Conservation (phyloP, 257 asterid species). For the Penstemon newberryi region DNA sequence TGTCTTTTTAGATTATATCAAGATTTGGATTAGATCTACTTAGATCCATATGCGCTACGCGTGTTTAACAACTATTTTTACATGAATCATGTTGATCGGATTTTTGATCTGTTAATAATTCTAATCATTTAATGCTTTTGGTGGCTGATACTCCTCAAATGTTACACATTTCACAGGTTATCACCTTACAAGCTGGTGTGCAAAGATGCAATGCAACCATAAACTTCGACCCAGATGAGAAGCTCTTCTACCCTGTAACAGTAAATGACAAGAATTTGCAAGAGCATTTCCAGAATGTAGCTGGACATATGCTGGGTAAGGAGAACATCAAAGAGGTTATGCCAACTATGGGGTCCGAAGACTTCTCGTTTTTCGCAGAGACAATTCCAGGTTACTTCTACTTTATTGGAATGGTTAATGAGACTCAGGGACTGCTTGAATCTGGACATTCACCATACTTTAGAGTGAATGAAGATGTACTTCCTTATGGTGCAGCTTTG, state of each 20-base stretch:
- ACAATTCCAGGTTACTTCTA: constrained; percentile 60
- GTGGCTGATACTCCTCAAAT: constrained; percentile 4
- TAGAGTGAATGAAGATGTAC: constrained; percentile 56
- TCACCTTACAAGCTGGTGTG: constrained; percentile 56
- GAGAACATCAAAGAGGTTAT: constrained; percentile 34
- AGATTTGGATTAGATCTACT: too few species aligned
- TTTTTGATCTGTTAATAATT: too few species aligned
- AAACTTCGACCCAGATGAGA: constrained; percentile 30
- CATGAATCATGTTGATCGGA: too few species aligned
- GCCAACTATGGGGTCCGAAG: constrained; percentile 62
- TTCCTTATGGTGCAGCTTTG: constrained; percentile 69
- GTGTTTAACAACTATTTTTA: too few species aligned
- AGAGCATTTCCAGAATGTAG: constrained; percentile 42
- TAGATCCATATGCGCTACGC: too few species aligned
- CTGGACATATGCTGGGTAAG: constrained; percentile 43
- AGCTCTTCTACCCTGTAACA: constrained; percentile 59
- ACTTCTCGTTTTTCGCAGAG: constrained; percentile 60
- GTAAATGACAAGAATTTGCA: constrained; percentile 48
- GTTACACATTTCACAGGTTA: constrained; percentile 37
- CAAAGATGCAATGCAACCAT: constrained; percentile 60
- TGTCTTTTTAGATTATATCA: too few species aligned
- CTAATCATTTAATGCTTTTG: background rate
- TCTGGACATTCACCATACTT: constrained; percentile 51
- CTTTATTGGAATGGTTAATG: constrained; percentile 55
- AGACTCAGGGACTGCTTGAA: constrained; percentile 40